phyloP scores from a whole-genome alignment of 129 eudicot species.

The Cynara cardunculus region DNA sequence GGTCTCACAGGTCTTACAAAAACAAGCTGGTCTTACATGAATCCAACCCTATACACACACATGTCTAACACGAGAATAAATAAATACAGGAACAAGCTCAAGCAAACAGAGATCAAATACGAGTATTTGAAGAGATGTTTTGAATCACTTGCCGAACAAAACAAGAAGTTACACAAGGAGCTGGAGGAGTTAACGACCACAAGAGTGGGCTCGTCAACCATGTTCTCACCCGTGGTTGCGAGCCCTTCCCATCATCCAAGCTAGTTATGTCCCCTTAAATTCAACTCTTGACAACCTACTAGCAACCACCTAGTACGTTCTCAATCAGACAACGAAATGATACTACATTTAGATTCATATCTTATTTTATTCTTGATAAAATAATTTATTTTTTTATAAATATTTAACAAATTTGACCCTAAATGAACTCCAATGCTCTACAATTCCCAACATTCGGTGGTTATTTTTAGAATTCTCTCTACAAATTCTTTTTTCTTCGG shows the following conservation, averaged over 20 bases:
- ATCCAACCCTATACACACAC: too few species aligned
- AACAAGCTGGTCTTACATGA: too few species aligned
- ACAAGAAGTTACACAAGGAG: constrained; percentile 43
- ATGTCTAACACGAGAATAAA: neutral
- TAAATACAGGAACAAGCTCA: constrained; percentile 47
- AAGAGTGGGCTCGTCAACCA: constrained; percentile 18
- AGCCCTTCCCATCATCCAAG: constrained; percentile 35
- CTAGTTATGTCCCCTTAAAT: constrained; percentile 54
- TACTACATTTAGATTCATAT: neutral
- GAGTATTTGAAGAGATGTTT: constrained; percentile 55
- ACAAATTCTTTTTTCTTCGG: too few species aligned
- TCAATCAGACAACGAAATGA: neutral
- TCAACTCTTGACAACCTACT: neutral
- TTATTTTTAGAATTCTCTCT: too few species aligned
- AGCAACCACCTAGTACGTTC: neutral
- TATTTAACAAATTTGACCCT: neutral
- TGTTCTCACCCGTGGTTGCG: neutral
- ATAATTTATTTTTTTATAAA: too few species aligned
- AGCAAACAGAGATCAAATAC: constrained; percentile 56
- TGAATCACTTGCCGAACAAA: constrained; percentile 46
- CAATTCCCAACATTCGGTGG: too few species aligned
- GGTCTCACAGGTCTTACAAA: too few species aligned
- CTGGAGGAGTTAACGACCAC: constrained; percentile 48
- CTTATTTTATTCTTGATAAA: too few species aligned
- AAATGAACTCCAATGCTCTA: neutral